phyloP scores from a whole-genome alignment of 148 eudicot genomes.

The Pouteria glomerata region DNA sequence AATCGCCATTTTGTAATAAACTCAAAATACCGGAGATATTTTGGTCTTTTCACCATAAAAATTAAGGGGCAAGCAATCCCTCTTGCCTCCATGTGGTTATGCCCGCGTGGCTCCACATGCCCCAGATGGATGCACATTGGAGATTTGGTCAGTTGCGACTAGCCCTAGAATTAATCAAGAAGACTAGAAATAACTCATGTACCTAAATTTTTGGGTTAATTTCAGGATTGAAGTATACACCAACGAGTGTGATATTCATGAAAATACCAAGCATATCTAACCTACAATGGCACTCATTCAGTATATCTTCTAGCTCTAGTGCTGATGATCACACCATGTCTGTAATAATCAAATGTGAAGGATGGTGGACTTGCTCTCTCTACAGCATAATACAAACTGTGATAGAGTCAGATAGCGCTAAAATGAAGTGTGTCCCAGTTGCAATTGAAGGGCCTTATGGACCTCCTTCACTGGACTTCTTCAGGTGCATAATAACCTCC shows the following conservation, averaged over 20 bases:
- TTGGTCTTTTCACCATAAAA: no score
- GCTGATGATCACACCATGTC: conserved; percentile 55
- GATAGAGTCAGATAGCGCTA: conserved; percentile 20
- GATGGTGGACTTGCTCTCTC: conserved; percentile 70
- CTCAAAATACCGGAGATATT: no score
- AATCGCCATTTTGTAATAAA: no score
- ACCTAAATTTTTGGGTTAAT: neutral
- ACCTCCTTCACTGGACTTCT: conserved; percentile 55
- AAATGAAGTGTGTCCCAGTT: conserved; percentile 39
- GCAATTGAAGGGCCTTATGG: conserved; percentile 90
- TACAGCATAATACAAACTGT: conserved; percentile 33
- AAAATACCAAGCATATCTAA: conserved; percentile 75
- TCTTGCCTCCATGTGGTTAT: no score
- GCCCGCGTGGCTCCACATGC: no score
- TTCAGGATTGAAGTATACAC: conserved; percentile 65
- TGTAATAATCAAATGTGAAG: conserved; percentile 68
- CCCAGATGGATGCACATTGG: no score
- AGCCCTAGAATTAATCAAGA: neutral
- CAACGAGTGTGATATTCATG: conserved; percentile 69
- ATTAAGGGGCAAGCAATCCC: no score
- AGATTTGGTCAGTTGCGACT: no score
- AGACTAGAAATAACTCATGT: neutral
- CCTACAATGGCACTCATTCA: conserved; percentile 85
- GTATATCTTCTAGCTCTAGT: conserved; percentile 60
- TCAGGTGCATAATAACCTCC: conserved; percentile 32